A percentile compares a stretch with the other conserved stretches of the same genome.
These are phyloP conservation scores for Dactylellina leptospora DNA, from an alignment of 2,329 filamentous ascomycete species.

Conservation along the genomic window DNA sequence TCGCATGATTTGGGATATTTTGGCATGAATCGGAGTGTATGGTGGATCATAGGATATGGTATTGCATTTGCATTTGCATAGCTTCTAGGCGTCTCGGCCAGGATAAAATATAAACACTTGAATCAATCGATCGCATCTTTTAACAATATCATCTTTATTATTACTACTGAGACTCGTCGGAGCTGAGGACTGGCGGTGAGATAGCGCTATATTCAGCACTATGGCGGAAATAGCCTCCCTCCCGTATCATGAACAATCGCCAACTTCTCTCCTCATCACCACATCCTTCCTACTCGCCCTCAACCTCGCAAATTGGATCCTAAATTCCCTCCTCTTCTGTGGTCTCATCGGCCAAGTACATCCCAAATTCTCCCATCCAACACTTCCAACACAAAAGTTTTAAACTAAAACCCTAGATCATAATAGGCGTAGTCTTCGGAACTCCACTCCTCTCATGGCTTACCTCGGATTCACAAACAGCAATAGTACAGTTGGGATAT, in stretches of 20 bases:
- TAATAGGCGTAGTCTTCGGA: conserved; percentile 76
- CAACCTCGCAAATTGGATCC: conserved; percentile 67
- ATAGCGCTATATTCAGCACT: neutral
- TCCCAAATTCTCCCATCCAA: neutral
- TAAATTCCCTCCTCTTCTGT: conserved; percentile 72
- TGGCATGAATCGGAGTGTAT: too few relatives aligned
- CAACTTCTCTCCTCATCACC: conserved; percentile 65
- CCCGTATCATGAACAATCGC: conserved; percentile 39
- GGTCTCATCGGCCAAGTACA: conserved; percentile 70
- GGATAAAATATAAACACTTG: too few relatives aligned
- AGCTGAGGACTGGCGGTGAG: too few relatives aligned
- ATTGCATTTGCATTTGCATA: too few relatives aligned
- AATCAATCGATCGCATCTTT: too few relatives aligned
- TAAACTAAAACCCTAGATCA: conserved; percentile 63
- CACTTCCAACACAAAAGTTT: neutral
- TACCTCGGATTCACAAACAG: conserved; percentile 64
- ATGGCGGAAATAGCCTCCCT: conserved; percentile 15
- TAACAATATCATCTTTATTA: too few relatives aligned
- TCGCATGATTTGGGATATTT: too few relatives aligned
- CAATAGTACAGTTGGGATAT: conserved; percentile 74
- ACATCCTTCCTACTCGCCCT: conserved; percentile 71
- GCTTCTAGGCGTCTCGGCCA: too few relatives aligned
- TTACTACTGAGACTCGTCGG: too few relatives aligned
- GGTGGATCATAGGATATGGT: too few relatives aligned
- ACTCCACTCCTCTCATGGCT: conserved; percentile 72